Evolutionary conservation across 352 stramenopile species (phyloP), one percentile per base, ranked within the genome.

Genomic region (Peronospora belbahrii): DNA sequence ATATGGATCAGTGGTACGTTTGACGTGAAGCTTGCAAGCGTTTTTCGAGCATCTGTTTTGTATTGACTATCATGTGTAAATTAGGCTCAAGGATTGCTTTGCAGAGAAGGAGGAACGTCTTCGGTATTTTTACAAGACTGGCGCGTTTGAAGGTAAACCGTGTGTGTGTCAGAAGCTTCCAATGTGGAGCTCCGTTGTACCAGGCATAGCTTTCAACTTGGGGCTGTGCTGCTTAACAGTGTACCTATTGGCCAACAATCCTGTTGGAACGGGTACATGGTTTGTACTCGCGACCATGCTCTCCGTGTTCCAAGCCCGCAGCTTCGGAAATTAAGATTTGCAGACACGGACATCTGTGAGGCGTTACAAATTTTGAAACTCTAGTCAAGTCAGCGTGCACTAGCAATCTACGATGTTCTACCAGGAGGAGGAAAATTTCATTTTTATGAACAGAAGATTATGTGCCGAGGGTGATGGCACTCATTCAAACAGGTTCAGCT

Each of bases 21-120:
- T 1, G 18, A n/a, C 11, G 3, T 5, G 11, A 35, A 18, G 11
- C 9, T 14, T 22, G 15, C 33, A 24, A 24, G 33, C 2, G 17
- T 39, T 39, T 14, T 39, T 7, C 3, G n/a, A 13, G 9, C 19
- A 20, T 23, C 5, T 22, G 14, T 35, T 35, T 13, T 17, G 6
- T 8, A 23, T 33, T 52, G 35, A 46, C 31, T 63, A 11, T 33
- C 32, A 9, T 40, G 15, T 22, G 22, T 23, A 34, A 24, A 28
- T 39, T 45, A 75, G 65, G 74, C 38, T 87, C 10, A 87, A 85
- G 37, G 30, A 67, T 1, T 62, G 70, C 6, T 92, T 88, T 61
- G 62, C 65, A 10, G 80, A 77, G 37, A 91, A 91, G 33, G 80
- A 91, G 46, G 61, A 82, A 23, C 59, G 80, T 14, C 59, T 92